Base-by-base conservation (phyloP, 208 protist genomes). In the Crithidia mellificae region DNA sequence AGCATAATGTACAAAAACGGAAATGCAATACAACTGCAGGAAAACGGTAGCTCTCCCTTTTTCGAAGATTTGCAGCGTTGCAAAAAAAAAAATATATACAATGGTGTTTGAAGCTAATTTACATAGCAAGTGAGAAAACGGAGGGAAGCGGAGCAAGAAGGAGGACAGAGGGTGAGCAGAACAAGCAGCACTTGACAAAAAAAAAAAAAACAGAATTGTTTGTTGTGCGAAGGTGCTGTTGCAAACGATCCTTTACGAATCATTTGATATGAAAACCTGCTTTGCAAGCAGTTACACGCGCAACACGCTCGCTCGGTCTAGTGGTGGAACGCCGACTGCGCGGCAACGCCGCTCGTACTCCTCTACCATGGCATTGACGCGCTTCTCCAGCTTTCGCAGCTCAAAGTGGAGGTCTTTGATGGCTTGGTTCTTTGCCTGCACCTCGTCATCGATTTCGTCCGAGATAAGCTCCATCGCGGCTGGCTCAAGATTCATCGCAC, bases 401-500 rank as follows among this genome's bases (percentile, higher is more conserved):
- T 99, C 97, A 85, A 98, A 98, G 72, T 98, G 88, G 30, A 99
- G 76, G 55, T 98, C 95, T 74, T 97, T 92, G 69, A 98, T 98
- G 46, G 88, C 72, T 53, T 92, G 92, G 81, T 98, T 98, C 78
- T 98, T 98, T 15, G 73, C 75, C 43, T 88, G 84, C 43, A 99
- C 80, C 39, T 96, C 83, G 30, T 87, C 74, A 61, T 99, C 97
- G 22, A 98, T 87, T 77, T 95, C 79, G n/a, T 78, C 63, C 1
- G 93, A 90, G 29, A 98, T 87, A 11, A 89, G 39, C 27, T 85
- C 80, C 61, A 98, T 84, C 20, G 90, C 78, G 0, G 77, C 47
- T 15, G 95, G 94, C 74, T 98, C 96, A 1, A 99, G 80, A 50
- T 98, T 94, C 78, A 94, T 90, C 25, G 96, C 96, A 3, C 64